A percentile compares a stretch with the other conserved stretches of the same genome.
Evolutionary conservation across 345 rosid genomes (phyloP).

Genomic region (Citrus cavaleriei): DNA sequence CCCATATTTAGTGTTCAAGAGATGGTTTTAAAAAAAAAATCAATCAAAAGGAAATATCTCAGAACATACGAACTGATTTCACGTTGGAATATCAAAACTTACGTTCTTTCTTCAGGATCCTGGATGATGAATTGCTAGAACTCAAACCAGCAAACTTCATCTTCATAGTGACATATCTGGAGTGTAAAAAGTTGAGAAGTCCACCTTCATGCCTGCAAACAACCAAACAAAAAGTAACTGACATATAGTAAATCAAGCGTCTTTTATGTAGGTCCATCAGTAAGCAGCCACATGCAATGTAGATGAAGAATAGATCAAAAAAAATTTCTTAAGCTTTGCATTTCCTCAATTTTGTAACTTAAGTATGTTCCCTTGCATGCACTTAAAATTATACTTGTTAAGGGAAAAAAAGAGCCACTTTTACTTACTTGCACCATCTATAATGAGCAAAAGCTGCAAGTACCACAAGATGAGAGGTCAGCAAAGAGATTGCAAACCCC

Average conservation of each 20-base stretch:
- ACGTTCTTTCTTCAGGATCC: constrained; percentile 62
- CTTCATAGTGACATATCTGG: constrained; percentile 37
- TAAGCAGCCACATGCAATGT: not conserved
- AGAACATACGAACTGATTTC: not conserved
- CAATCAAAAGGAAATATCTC: not conserved
- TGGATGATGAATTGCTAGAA: constrained; percentile 29
- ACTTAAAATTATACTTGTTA: not conserved
- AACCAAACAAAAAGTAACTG: not conserved
- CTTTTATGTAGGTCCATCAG: not conserved
- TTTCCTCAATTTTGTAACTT: not conserved
- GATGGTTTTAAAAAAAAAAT: not conserved
- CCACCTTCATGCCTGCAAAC: constrained; percentile 84
- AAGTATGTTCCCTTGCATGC: not conserved
- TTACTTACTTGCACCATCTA: constrained; percentile 96
- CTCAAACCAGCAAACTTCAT: constrained; percentile 25
- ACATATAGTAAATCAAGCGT: not conserved
- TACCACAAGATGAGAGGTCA: constrained; percentile 62
- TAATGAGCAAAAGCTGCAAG: constrained; percentile 66
- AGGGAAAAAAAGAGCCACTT: not conserved
- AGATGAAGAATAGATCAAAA: constrained; percentile 1
- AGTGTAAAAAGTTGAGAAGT: constrained; percentile 52
- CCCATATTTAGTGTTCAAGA: constrained; percentile 18
- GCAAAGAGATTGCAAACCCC: constrained; percentile 78
- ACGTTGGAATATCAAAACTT: constrained; percentile 24
- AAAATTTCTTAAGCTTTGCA: not conserved